phyloP scores from a whole-genome alignment of 1,284 basidiomycete species.

The Sutorius eximius region DNA sequence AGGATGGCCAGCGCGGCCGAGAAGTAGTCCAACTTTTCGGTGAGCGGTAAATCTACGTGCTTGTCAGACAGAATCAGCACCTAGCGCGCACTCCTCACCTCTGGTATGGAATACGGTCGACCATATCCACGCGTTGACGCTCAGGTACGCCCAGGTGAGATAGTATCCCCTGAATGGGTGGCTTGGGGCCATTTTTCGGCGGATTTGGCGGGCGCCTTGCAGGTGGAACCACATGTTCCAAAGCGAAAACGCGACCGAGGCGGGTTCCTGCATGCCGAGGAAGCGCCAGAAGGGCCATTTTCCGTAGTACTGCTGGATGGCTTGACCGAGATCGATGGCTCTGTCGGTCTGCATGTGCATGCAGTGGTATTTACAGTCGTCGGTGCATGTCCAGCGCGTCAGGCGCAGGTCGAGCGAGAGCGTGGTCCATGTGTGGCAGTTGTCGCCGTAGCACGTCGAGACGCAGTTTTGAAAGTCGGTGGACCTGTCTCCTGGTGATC shows the following conservation, averaged over 20 bases:
- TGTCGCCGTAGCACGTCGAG: conserved; percentile 38
- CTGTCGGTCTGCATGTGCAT: conserved; percentile 80
- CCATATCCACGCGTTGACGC: conserved; percentile 93
- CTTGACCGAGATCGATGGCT: conserved; percentile 44
- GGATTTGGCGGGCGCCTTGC: conserved; percentile 53
- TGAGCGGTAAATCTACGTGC: conserved; percentile 69
- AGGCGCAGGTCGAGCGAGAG: conserved; percentile 51
- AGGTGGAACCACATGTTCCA: conserved; percentile 79
- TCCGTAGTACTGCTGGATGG: conserved; percentile 83
- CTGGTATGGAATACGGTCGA: conserved; percentile 90
- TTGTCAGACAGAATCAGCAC: conserved; percentile 9
- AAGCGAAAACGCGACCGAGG: conserved; percentile 87
- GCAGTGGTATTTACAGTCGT: conserved; percentile 89
- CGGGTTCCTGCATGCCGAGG: conserved; percentile 89
- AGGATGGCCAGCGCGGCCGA: conserved; percentile 85
- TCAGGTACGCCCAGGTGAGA: conserved; percentile 66
- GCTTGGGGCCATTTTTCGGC: conserved; percentile 46
- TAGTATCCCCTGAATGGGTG: conserved; percentile 79
- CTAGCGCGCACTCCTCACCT: conserved; percentile 48
- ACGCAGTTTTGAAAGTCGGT: conserved; percentile 56
- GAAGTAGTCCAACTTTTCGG: conserved; percentile 95
- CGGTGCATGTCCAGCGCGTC: conserved; percentile 76
- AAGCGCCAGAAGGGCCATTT: conserved; percentile 96
- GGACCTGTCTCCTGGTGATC: conserved; percentile 62
- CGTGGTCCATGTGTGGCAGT: conserved; percentile 34